Conservation (phyloP, 2,329 filamentous ascomycete genomes). For the Penicillium sp. region DNA sequence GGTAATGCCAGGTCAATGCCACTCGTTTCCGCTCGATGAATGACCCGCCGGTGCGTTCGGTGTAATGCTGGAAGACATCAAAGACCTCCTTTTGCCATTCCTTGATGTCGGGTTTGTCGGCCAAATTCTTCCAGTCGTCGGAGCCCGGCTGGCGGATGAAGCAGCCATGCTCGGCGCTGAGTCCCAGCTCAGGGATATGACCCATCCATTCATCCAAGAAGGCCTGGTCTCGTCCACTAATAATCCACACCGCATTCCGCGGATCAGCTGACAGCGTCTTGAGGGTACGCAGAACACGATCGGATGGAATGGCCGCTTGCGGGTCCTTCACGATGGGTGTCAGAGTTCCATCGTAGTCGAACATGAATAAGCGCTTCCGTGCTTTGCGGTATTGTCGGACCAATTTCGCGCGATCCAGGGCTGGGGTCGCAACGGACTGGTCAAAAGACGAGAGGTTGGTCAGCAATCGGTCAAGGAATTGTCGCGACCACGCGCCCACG, state of each 20-base stretch:
- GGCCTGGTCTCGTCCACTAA: conserved; percentile 88
- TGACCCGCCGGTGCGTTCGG: conserved; percentile 81
- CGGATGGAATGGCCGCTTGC: conserved; percentile 82
- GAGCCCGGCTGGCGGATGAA: conserved; percentile 82
- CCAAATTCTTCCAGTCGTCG: conserved; percentile 83
- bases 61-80: conserved; percentile 82
- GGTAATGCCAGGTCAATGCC: conserved; percentile 96
- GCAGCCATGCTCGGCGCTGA: conserved; percentile 95
- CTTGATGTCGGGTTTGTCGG: conserved; percentile 79
- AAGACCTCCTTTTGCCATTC: conserved; percentile 86
- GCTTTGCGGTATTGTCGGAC: conserved; percentile 73
- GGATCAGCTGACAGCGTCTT: conserved; percentile 77
- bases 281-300: conserved; percentile 76
- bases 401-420: conserved; percentile 73
- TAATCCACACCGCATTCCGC: conserved; percentile 94
- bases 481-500: conserved; percentile 81
- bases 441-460: conserved; percentile 77
- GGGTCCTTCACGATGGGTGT: conserved; percentile 95
- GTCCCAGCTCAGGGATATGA: conserved; percentile 84
- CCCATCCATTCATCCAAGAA: conserved; percentile 91
- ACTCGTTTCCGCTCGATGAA: conserved; percentile 95
- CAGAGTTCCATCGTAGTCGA: conserved; percentile 96
- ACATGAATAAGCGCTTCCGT: conserved; percentile 88
- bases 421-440: conserved; percentile 74
- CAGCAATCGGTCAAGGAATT: conserved; percentile 75